These are phyloP conservation scores for Ophiostoma sp. DNA, from an alignment of 2,329 filamentous ascomycete species.

Conservation along the genomic window DNA sequence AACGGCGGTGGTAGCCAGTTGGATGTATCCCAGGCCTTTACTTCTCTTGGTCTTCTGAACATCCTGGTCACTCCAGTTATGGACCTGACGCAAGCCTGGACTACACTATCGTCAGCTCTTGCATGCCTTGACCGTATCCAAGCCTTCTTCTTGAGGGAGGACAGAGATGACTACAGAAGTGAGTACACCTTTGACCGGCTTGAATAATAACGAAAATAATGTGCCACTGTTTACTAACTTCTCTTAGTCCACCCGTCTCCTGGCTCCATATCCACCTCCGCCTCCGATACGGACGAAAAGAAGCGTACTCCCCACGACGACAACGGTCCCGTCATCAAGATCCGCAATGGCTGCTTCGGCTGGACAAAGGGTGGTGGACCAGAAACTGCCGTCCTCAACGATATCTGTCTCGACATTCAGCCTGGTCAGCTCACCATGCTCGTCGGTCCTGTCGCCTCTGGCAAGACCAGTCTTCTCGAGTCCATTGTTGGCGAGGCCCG, in stretches of 20 bases:
- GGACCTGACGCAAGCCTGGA: not conserved
- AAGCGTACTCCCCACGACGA: not conserved
- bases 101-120: constrained; percentile 24
- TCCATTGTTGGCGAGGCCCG: constrained; percentile 42
- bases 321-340: constrained; percentile 11
- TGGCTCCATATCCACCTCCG: not conserved
- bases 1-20: constrained; percentile 23
- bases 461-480: constrained; percentile 45
- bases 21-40: constrained; percentile 25
- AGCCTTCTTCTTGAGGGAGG: constrained; percentile 24
- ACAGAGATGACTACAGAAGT: constrained; percentile 22
- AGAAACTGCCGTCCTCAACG: constrained; percentile 10
- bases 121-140: constrained; percentile 28
- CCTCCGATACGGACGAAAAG: not conserved
- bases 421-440: constrained; percentile 38
- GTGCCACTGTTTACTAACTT: not conserved
- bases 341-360: constrained; percentile 21
- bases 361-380: constrained; percentile 20
- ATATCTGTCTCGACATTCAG: constrained; percentile 21
- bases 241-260: not conserved
- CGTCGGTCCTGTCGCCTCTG: constrained; percentile 45
- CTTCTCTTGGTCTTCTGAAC: constrained; percentile 14
- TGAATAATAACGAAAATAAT: not conserved
- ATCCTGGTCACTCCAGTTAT: not conserved
- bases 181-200: no score